Conservation (phyloP, 2,329 filamentous ascomycete genomes). For the Stagonosporopsis vannaccii region DNA sequence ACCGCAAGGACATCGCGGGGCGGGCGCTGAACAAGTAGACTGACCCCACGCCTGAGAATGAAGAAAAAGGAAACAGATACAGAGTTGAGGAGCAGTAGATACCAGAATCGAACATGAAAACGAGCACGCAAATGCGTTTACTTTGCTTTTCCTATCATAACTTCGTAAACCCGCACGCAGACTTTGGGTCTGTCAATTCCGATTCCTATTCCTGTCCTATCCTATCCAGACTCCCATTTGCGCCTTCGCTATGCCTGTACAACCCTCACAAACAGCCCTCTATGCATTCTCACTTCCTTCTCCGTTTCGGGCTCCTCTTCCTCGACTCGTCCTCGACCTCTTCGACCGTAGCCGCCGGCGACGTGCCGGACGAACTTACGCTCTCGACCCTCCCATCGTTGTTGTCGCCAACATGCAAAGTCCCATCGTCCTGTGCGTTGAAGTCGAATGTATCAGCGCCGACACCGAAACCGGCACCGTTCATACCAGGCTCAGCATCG, state of each 20-base stretch:
- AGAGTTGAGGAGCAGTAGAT: not conserved
- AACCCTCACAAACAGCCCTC: not conserved
- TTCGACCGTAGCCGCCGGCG: slow-evolving; percentile 48
- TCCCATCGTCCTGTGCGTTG: slow-evolving; percentile 11
- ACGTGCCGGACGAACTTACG: slow-evolving; percentile 50
- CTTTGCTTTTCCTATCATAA: slow-evolving; percentile 5
- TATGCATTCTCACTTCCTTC: slow-evolving; percentile 28
- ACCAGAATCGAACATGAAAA: not conserved
- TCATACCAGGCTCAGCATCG: slow-evolving; percentile 16
- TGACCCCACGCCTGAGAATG: not conserved
- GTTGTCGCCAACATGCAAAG: slow-evolving; percentile 9
- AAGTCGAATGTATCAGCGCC: slow-evolving; percentile 19
- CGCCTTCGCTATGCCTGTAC: slow-evolving; percentile 11
- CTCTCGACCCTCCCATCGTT: slow-evolving; percentile 50
- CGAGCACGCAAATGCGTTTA: not conserved
- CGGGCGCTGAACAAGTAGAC: slow-evolving; percentile 51
- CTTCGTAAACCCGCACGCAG: slow-evolving; percentile 1
- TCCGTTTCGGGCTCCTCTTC: slow-evolving; percentile 39
- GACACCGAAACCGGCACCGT: not conserved
- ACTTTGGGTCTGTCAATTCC: not conserved
- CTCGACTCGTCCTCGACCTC: slow-evolving; percentile 46
- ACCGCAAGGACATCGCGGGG: slow-evolving; percentile 84
- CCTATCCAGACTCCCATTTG: not conserved
- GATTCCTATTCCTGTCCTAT: not conserved
- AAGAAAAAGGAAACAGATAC: not conserved